A percentile compares a stretch with the other conserved stretches of the same genome.
phyloP scores from a whole-genome alignment of 1,284 basidiomycete genomes.

The Pterulicium gracile region DNA sequence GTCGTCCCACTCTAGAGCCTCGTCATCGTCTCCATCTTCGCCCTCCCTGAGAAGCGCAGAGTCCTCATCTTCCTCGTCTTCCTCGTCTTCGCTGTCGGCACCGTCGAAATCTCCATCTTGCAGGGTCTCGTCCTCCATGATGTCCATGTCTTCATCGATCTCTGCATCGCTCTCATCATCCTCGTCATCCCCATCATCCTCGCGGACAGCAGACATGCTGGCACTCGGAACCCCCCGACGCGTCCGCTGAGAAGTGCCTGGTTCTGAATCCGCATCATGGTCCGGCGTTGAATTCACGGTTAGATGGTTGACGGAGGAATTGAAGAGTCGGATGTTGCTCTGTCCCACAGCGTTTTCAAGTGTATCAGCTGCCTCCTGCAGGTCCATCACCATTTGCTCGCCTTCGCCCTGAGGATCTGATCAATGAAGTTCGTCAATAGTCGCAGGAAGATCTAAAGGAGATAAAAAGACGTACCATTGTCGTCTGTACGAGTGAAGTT shows the following conservation, averaged over 20 bases:
- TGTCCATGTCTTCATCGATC: slow-evolving; percentile 16
- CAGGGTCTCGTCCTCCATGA: slow-evolving; percentile 34
- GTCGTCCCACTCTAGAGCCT: slow-evolving; percentile 20
- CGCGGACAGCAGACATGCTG: slow-evolving; percentile 7
- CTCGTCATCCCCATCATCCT: slow-evolving; percentile 15
- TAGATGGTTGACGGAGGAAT: slow-evolving; percentile 60
- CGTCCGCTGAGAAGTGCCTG: neutral
- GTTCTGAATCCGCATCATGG: neutral
- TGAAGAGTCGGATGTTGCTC: slow-evolving; percentile 82
- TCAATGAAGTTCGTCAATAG: slow-evolving; percentile 12
- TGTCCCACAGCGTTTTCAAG: slow-evolving; percentile 77
- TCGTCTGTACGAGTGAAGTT: slow-evolving; percentile 72
- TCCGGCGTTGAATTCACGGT: slow-evolving; percentile 13
- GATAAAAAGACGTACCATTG: slow-evolving; percentile 32
- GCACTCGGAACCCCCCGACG: slow-evolving; percentile 11
- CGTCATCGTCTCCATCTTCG: slow-evolving; percentile 35
- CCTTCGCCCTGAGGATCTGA: slow-evolving; percentile 81
- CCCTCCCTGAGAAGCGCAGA: neutral
- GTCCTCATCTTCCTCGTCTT: neutral
- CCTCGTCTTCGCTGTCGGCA: neutral
- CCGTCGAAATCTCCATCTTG: neutral
- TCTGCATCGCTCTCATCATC: slow-evolving; percentile 25
- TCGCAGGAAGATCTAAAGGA: slow-evolving; percentile 4
- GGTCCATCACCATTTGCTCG: slow-evolving; percentile 93
- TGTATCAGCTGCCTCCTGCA: slow-evolving; percentile 81